These are phyloP conservation scores for Geopyxis carbonaria DNA, from an alignment of 495 filamentous ascomycete genomes.

Conservation along the genomic window DNA sequence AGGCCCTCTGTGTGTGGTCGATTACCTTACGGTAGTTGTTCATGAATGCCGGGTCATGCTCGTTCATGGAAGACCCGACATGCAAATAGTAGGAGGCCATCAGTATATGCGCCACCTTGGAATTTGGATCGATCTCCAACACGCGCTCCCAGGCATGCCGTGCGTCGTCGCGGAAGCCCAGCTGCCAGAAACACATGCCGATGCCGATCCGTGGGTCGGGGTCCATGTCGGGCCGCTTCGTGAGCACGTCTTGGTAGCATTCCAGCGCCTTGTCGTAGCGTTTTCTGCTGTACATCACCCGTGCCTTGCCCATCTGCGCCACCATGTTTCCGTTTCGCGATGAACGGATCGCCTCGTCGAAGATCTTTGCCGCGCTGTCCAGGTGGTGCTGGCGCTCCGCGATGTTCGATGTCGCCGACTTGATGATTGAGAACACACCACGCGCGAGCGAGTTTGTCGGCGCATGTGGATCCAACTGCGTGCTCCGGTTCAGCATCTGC, in stretches of 20 bases:
- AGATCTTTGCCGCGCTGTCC: conserved; percentile 69
- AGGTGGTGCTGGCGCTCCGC: conserved; percentile 64
- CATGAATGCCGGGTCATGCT: conserved; percentile 49
- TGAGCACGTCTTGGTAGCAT: conserved; percentile 68
- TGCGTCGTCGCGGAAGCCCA: conserved; percentile 85
- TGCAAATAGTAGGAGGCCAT: conserved; percentile 77
- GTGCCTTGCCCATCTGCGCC: conserved; percentile 70
- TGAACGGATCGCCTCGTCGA: conserved; percentile 74
- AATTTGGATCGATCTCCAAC: conserved; percentile 67
- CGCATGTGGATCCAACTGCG: conserved; percentile 79
- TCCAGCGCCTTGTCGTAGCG: conserved; percentile 67
- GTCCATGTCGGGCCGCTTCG: conserved; percentile 73
- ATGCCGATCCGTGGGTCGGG: conserved; percentile 91
- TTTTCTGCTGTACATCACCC: conserved; percentile 66
- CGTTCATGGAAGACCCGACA: conserved; percentile 46
- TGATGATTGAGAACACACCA: conserved; percentile 73
- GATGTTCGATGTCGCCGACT: conserved; percentile 53
- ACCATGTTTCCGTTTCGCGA: conserved; percentile 77
- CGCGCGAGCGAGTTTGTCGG: conserved; percentile 80
- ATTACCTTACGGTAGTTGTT: conserved; percentile 80
- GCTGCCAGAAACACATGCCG: conserved; percentile 88
- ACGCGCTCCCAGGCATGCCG: conserved; percentile 76
- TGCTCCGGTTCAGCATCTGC: conserved; percentile 77
- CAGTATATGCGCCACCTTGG: conserved; percentile 78
- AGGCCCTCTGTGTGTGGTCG: conserved; percentile 83